Evolutionary conservation across 2,329 filamentous ascomycete species (phyloP).

Genomic region (Penicillium sclerotiorum): DNA sequence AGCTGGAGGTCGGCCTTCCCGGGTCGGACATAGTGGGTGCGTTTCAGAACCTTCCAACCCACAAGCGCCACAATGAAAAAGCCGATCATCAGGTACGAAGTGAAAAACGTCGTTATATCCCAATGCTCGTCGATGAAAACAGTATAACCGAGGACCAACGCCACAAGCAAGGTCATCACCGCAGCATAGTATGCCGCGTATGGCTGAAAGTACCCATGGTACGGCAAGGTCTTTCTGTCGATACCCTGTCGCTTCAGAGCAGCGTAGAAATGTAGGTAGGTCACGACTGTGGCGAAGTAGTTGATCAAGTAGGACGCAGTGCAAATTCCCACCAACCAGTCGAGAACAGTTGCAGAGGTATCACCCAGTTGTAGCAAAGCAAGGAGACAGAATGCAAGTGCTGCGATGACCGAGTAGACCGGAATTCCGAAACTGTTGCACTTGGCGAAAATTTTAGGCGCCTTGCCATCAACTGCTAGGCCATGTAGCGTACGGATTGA

Average conservation of each 20-base stretch:
- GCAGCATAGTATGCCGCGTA: slow-evolving; percentile 69
- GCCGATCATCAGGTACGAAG: slow-evolving; percentile 68
- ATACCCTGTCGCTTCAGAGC: slow-evolving; percentile 68
- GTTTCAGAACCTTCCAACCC: slow-evolving; percentile 68
- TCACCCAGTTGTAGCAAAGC: slow-evolving; percentile 71
- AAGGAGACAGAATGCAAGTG: slow-evolving; percentile 66
- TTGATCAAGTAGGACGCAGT: slow-evolving; percentile 31
- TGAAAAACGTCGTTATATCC: slow-evolving; percentile 67
- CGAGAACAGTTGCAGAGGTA: slow-evolving; percentile 63
- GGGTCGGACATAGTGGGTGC: slow-evolving; percentile 58
- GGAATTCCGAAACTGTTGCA: slow-evolving; percentile 67
- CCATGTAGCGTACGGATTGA: slow-evolving; percentile 66
- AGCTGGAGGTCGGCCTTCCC: slow-evolving; percentile 59
- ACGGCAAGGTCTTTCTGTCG: slow-evolving; percentile 65
- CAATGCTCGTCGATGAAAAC: slow-evolving; percentile 69
- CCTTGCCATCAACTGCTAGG: slow-evolving; percentile 65
- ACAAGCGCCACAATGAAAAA: slow-evolving; percentile 67
- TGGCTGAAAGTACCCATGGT: slow-evolving; percentile 59
- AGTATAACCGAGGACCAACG: slow-evolving; percentile 70
- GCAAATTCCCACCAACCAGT: slow-evolving; percentile 26
- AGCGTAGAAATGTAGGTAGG: slow-evolving; percentile 70
- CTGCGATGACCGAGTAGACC: slow-evolving; percentile 65
- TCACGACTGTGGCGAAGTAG: slow-evolving; percentile 62
- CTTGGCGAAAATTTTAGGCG: slow-evolving; percentile 46
- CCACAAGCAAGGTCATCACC: slow-evolving; percentile 65